Conservation (phyloP, 257 asterid species). For the Fraxinus anomala region DNA sequence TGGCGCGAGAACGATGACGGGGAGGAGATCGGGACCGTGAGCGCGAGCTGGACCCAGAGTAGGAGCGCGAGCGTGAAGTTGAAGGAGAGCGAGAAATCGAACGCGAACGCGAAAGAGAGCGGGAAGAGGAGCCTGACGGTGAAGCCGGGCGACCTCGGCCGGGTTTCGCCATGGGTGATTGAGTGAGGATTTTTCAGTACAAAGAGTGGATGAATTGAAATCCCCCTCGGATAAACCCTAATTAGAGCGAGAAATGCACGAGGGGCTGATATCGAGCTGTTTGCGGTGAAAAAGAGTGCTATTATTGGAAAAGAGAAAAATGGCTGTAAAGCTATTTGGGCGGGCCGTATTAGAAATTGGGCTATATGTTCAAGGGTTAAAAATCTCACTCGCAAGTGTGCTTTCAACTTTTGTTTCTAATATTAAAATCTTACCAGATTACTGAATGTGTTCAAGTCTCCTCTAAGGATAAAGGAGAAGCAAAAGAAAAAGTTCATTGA, state of each 20-base stretch:
- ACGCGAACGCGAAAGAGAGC: neutral
- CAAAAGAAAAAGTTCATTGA: too few relatives aligned
- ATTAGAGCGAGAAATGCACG: neutral
- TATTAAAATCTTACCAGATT: too few relatives aligned
- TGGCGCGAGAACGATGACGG: neutral
- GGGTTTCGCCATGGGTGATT: neutral
- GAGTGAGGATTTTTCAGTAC: neutral
- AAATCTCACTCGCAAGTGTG: too few relatives aligned
- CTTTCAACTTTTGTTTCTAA: too few relatives aligned
- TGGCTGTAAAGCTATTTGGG: neutral
- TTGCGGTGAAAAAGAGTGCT: neutral
- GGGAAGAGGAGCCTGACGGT: constrained; percentile 1
- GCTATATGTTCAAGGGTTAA: neutral
- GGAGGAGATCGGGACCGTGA: constrained; percentile 1
- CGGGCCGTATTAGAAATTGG: neutral
- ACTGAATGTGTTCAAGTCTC: too few relatives aligned
- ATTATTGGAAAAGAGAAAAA: neutral
- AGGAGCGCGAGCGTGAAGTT: constrained; percentile 9
- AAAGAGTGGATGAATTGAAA: neutral
- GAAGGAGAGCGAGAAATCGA: constrained; percentile 11
- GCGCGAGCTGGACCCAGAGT: neutral
- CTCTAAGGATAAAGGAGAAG: too few relatives aligned
- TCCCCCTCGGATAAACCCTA: neutral
- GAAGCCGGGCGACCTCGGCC: constrained; percentile 10
- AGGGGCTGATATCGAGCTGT: neutral